A percentile compares a stretch with the other conserved stretches of the same genome.
These are phyloP conservation scores for Chalaropsis ovoidea DNA, from an alignment of 2,329 filamentous ascomycete species.

Conservation along the genomic window DNA sequence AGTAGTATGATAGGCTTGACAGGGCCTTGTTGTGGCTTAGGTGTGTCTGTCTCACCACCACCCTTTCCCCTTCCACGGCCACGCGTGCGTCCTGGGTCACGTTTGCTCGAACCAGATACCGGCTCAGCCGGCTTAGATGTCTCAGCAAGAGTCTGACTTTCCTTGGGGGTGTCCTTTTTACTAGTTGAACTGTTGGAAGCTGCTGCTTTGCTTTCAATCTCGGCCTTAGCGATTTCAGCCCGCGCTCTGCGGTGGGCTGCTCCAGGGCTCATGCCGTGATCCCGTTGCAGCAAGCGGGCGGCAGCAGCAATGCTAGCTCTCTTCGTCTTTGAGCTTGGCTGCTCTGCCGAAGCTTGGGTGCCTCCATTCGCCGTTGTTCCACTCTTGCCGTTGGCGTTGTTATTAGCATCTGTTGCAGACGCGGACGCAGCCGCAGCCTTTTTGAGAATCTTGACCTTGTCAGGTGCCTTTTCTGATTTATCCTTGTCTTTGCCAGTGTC, in stretches of 20 bases:
- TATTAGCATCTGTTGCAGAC: slow-evolving; percentile 30
- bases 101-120: slow-evolving; percentile 9
- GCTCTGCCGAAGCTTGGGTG: neutral
- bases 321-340: slow-evolving; percentile 39
- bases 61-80: slow-evolving; percentile 33
- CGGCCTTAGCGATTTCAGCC: slow-evolving; percentile 48
- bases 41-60: slow-evolving; percentile 32
- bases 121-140: slow-evolving; percentile 20
- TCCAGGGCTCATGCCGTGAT: slow-evolving; percentile 54
- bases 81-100: slow-evolving; percentile 21
- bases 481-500: slow-evolving; percentile 43
- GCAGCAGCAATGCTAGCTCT: slow-evolving; percentile 53
- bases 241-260: slow-evolving; percentile 52
- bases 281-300: slow-evolving; percentile 54
- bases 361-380: slow-evolving; percentile 30
- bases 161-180: slow-evolving; percentile 14
- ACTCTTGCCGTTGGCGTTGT: slow-evolving; percentile 29
- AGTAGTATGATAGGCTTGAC: slow-evolving; percentile 35
- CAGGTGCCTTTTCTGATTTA: slow-evolving; percentile 43
- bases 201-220: slow-evolving; percentile 37
- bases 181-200: slow-evolving; percentile 14
- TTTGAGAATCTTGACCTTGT: slow-evolving; percentile 53
- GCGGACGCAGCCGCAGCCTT: slow-evolving; percentile 40
- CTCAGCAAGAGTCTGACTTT: slow-evolving; percentile 8
- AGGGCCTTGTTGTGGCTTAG: slow-evolving; percentile 26